These are phyloP conservation scores for Xylaria sp. DNA, from an alignment of 495 filamentous ascomycete genomes.

Conservation along the genomic window DNA sequence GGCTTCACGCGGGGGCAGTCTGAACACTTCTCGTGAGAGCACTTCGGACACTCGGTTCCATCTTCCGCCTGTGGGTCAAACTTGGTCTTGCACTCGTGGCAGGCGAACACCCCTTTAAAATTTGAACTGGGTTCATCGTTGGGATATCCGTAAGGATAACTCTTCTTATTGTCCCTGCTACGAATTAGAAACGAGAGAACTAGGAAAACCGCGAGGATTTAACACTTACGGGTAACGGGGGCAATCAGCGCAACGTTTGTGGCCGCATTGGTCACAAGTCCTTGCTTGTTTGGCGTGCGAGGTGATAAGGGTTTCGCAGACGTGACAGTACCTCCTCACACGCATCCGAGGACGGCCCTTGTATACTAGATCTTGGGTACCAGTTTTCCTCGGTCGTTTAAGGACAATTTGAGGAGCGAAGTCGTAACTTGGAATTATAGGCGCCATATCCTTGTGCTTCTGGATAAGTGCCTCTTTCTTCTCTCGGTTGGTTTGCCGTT, in stretches of 20 bases:
- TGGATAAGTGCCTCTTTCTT: constrained; percentile 53
- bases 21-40: constrained; percentile 63
- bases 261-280: constrained; percentile 73
- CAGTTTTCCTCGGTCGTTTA: constrained; percentile 67
- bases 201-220: background rate
- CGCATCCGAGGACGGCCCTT: constrained; percentile 68
- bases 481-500: constrained; percentile 56
- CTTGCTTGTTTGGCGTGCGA: constrained; percentile 59
- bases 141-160: constrained; percentile 79
- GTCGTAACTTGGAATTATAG: constrained; percentile 57
- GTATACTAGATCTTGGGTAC: constrained; percentile 73
- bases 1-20: constrained; percentile 58
- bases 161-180: constrained; percentile 69
- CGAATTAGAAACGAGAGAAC: constrained; percentile 15
- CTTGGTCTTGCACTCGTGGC: constrained; percentile 66
- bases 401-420: constrained; percentile 53
- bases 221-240: constrained; percentile 78
- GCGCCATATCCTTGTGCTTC: constrained; percentile 55
- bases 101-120: constrained; percentile 62
- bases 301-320: constrained; percentile 70
- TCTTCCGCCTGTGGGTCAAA: constrained; percentile 55
- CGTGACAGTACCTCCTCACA: constrained; percentile 78
- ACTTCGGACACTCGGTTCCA: constrained; percentile 63
- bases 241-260: constrained; percentile 81
- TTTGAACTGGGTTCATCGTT: constrained; percentile 64